phyloP scores from a whole-genome alignment of 1,284 basidiomycete genomes.

The Coniferiporia sulphurascens region DNA sequence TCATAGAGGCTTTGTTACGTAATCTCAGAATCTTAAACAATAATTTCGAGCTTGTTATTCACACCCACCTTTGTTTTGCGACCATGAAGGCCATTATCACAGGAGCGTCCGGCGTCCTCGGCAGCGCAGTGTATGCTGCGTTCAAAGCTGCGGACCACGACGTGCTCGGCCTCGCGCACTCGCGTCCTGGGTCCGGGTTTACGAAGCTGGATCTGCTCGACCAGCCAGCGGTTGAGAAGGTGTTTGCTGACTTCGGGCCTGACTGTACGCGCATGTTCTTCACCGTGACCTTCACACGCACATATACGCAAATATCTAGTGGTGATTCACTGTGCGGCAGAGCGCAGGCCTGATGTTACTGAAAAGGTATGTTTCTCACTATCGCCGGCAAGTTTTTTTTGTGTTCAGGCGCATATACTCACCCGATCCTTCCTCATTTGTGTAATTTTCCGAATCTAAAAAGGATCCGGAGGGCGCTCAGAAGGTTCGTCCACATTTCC shows the following conservation, averaged over 20 bases:
- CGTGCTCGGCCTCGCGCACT: conserved; percentile 60
- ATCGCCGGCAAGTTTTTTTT: not conserved
- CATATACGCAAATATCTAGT: conserved; percentile 36
- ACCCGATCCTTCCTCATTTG: not conserved
- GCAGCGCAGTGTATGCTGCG: conserved; percentile 58
- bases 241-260: conserved; percentile 54
- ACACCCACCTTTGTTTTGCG: not conserved
- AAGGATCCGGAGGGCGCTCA: conserved; percentile 64
- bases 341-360: conserved; percentile 78
- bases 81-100: conserved; percentile 15
- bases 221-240: conserved; percentile 39
- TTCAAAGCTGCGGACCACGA: conserved; percentile 43
- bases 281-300: not conserved
- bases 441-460: not conserved
- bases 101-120: conserved; percentile 79
- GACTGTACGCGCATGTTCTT: conserved; percentile 46
- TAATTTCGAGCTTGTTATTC: not conserved
- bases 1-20: not conserved
- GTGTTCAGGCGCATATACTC: conserved; percentile 6
- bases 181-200: conserved; percentile 50
- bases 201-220: conserved; percentile 58
- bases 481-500: conserved; percentile 36
- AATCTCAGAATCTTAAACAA: not conserved
- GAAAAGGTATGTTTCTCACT: conserved; percentile 51
- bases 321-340: conserved; percentile 84